phyloP scores from a whole-genome alignment of 352 stramenopile genomes.

The Phytopythium ostracodes region DNA sequence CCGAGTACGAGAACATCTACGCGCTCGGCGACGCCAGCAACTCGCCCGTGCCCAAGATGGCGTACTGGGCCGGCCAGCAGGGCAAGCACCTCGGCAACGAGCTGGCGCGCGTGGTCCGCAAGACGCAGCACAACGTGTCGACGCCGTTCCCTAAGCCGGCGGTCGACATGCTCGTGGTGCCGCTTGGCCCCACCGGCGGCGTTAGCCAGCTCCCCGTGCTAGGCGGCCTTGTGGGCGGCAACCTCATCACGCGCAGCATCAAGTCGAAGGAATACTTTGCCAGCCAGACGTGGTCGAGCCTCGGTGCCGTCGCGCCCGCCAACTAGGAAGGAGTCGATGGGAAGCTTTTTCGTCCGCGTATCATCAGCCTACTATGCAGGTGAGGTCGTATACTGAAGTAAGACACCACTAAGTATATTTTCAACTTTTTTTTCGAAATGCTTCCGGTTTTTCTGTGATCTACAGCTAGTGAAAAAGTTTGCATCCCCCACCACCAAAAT shows the following conservation, averaged over 20 bases:
- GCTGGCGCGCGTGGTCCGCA: conserved; percentile 31
- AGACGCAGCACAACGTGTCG: conserved; percentile 28
- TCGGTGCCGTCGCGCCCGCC: conserved; percentile 30
- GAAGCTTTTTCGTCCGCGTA: conserved; percentile 3
- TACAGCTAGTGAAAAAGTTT: no score
- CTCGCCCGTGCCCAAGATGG: conserved; percentile 39
- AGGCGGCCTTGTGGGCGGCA: conserved; percentile 42
- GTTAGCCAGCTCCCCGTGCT: conserved; percentile 49
- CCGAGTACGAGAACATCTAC: conserved; percentile 43
- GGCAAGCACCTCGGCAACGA: conserved; percentile 35
- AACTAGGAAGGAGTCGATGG: conserved; percentile 13
- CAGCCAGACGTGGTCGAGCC: conserved; percentile 24
- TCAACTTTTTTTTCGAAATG: neutral
- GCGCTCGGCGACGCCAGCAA: conserved; percentile 47
- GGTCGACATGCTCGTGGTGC: conserved; percentile 29
- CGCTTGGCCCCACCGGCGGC: conserved; percentile 48
- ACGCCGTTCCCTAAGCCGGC: conserved; percentile 39
- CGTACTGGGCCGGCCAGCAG: conserved; percentile 36
- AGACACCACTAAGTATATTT: conserved; percentile 1
- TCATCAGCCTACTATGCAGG: neutral
- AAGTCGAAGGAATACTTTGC: conserved; percentile 52
- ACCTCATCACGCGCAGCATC: conserved; percentile 42
- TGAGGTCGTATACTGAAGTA: neutral
- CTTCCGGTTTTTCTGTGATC: no score
- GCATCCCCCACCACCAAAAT: no score